Conservation (phyloP, 1,139 yeast genomes). For the Tardiomyces depauwii region DNA sequence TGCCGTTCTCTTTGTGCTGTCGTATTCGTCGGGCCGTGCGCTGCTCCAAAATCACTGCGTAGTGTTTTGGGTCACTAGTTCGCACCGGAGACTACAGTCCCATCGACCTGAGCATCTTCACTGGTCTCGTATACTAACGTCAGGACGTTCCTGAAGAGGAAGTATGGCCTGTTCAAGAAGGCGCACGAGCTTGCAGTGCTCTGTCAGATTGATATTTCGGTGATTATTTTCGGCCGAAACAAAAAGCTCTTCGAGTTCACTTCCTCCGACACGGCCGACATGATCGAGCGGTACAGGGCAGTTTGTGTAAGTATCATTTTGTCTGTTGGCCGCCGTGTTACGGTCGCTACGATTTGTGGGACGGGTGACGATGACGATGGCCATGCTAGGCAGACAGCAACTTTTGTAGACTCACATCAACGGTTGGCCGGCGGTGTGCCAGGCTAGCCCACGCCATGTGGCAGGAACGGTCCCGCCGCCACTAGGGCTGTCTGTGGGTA, state of each 20-base stretch:
- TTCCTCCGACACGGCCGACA: constrained; percentile 53
- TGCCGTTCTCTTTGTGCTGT: too few relatives aligned
- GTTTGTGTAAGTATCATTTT: constrained; percentile 17
- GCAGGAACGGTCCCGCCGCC: too few relatives aligned
- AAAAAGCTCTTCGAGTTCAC: constrained; percentile 74
- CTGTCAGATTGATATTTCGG: constrained; percentile 89
- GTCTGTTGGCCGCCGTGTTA: too few relatives aligned
- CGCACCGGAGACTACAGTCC: not conserved
- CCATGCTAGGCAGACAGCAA: too few relatives aligned
- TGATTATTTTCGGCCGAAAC: constrained; percentile 78
- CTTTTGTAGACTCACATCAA: too few relatives aligned
- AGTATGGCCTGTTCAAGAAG: constrained; percentile 90
- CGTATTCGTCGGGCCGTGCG: too few relatives aligned
- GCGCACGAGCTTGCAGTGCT: constrained; percentile 90
- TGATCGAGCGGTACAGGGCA: constrained; percentile 43
- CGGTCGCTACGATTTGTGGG: too few relatives aligned
- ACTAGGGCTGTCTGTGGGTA: too few relatives aligned
- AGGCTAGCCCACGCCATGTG: too few relatives aligned
- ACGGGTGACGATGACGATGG: too few relatives aligned
- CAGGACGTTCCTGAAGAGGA: constrained; percentile 79
- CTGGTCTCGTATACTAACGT: constrained; percentile 4
- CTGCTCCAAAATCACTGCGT: not conserved
- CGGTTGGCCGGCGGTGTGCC: too few relatives aligned
- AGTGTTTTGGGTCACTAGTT: not conserved
- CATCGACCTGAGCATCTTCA: not conserved